Conservation (phyloP, 2,329 filamentous ascomycete genomes). For the Sporothrix variecibatus region DNA sequence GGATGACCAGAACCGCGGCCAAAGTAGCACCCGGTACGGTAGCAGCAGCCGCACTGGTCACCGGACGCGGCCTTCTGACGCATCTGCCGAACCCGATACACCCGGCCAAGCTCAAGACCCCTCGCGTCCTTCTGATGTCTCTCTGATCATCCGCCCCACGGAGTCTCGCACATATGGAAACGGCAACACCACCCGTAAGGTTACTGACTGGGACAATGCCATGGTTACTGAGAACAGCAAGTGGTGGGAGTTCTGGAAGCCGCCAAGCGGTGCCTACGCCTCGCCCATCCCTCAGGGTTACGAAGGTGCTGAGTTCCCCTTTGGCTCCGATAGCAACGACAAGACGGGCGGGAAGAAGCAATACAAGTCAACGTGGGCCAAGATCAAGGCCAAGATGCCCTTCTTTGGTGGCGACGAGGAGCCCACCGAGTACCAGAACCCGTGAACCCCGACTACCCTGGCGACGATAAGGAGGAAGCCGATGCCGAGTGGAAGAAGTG, state of each 20-base stretch:
- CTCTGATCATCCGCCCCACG: conserved; percentile 24
- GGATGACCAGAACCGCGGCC: conserved; percentile 33
- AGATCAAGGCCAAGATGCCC: conserved; percentile 52
- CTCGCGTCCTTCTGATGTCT: conserved; percentile 39
- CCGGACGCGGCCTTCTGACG: conserved; percentile 3
- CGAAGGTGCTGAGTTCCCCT: conserved; percentile 49
- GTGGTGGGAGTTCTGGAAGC: conserved; percentile 68
- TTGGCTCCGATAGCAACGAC: conserved; percentile 21
- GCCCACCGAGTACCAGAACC: conserved; percentile 60
- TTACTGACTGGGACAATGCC: conserved; percentile 52
- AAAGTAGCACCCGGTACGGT: background rate
- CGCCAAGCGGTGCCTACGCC: conserved; percentile 60
- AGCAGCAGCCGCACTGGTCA: background rate
- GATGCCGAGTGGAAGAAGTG: conserved; percentile 80
- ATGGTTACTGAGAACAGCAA: conserved; percentile 47
- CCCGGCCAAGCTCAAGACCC: background rate
- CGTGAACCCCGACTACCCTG: conserved; percentile 62
- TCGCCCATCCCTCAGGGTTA: conserved; percentile 62
- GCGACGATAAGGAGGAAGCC: conserved; percentile 61
- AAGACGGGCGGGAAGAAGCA: conserved; percentile 39
- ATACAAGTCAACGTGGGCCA: conserved; percentile 53
- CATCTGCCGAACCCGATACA: conserved; percentile 7
- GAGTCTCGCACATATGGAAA: conserved; percentile 42
- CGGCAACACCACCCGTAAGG: conserved; percentile 57
- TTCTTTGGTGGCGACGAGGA: conserved; percentile 50